Conservation (phyloP, 2,329 filamentous ascomycete genomes). For the Phaeosphaeria sp. region DNA sequence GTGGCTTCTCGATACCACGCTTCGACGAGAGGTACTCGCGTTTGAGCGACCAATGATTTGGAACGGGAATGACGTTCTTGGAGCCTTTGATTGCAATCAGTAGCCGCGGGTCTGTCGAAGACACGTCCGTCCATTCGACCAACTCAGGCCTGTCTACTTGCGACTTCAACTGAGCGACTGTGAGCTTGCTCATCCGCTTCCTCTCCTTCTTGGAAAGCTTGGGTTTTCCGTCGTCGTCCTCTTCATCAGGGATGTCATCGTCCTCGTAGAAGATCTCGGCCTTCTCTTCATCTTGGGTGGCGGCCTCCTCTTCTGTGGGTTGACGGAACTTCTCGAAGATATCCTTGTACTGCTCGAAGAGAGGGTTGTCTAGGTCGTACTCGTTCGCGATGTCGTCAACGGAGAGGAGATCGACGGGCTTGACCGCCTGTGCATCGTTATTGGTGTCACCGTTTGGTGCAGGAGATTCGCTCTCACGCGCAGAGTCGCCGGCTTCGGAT, state of each 20-base stretch:
- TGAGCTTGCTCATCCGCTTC: slow-evolving; percentile 89
- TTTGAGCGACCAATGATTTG: slow-evolving; percentile 93
- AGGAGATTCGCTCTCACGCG: slow-evolving; percentile 48
- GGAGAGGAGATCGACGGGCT: slow-evolving; percentile 53
- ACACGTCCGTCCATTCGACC: slow-evolving; percentile 97
- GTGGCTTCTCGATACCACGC: slow-evolving; percentile 92
- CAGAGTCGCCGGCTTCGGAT: slow-evolving; percentile 40
- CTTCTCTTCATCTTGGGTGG: slow-evolving; percentile 66
- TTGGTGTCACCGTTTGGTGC: slow-evolving; percentile 41
- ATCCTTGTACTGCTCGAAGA: slow-evolving; percentile 82
- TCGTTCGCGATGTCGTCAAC: slow-evolving; percentile 52
- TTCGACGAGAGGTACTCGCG: slow-evolving; percentile 97
- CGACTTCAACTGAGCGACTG: slow-evolving; percentile 93
- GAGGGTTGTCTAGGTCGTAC: slow-evolving; percentile 72
- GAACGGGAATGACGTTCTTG: slow-evolving; percentile 94
- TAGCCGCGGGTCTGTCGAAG: slow-evolving; percentile 84
- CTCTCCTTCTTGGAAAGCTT: slow-evolving; percentile 94
- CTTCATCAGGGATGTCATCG: slow-evolving; percentile 84
- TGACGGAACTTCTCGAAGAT: slow-evolving; percentile 78
- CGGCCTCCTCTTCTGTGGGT: slow-evolving; percentile 65
- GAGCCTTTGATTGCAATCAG: slow-evolving; percentile 95
- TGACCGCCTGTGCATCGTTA: slow-evolving; percentile 48
- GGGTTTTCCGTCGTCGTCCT: slow-evolving; percentile 68
- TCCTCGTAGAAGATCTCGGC: slow-evolving; percentile 85
- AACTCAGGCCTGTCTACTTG: slow-evolving; percentile 89